phyloP scores from a whole-genome alignment of 2,329 filamentous ascomycete species.

The Fusarium sp. region DNA sequence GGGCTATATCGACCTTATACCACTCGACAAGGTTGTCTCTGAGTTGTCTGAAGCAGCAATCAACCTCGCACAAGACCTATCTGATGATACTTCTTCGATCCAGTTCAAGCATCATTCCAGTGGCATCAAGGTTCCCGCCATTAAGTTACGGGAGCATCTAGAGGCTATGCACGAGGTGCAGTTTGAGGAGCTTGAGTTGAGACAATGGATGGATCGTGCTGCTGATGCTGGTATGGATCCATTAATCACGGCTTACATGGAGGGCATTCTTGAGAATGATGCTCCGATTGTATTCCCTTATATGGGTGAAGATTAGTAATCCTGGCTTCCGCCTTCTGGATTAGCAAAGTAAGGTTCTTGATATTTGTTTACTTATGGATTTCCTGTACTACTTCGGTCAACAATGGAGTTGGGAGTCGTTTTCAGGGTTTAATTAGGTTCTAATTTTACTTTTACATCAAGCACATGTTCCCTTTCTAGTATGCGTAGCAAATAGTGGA shows the following conservation, averaged over 20 bases:
- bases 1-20: not conserved
- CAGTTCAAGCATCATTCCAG: not conserved
- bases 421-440: too few species aligned
- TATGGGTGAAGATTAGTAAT: not conserved
- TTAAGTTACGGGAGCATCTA: not conserved
- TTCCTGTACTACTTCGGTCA: too few species aligned
- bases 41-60: not conserved
- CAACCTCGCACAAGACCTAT: not conserved
- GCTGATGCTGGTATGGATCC: conserved; percentile 3
- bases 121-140: not conserved
- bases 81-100: not conserved
- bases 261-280: not conserved
- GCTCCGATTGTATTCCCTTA: not conserved
- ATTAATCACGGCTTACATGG: conserved; percentile 1
- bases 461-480: too few species aligned
- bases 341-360: too few species aligned
- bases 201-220: not conserved
- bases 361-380: too few species aligned
- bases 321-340: too few species aligned
- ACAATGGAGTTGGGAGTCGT: too few species aligned
- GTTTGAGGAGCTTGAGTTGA: not conserved
- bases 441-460: too few species aligned
- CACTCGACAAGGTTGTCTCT: not conserved
- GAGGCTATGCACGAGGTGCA: not conserved
- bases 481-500: too few species aligned